Evolutionary conservation across 768 basidiomycete genomes (phyloP), one percentile per base, ranked within the genome.

Genomic region (Lentinula sp.): DNA sequence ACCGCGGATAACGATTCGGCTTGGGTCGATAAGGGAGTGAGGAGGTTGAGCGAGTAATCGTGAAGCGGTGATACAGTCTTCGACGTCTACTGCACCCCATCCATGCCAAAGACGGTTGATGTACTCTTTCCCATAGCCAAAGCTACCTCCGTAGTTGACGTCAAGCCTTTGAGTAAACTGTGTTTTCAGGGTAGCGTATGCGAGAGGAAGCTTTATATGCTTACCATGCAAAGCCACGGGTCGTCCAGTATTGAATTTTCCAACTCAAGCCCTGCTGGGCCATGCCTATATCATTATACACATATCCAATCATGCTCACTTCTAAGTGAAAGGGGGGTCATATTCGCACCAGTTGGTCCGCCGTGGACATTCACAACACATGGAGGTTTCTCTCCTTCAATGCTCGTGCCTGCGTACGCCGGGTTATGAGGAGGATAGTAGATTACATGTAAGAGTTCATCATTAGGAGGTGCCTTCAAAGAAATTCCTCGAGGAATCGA

Each of bases 61-160:
- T 0, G 84, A 81, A 2, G 88, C 83, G n/a, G 73, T 68, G 42
- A 84, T 82, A 61, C 82, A 83, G 67, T 94, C 92, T 18, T 80
- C 73, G 1, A 88, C 80, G 65, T 94, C 92, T 7, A 86, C 81
- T 13, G 91, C 65, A 3, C 91, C 92, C 92, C 92, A 94, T 12
- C 82, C 73, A 5, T 77, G 80, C 42, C 76, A 75, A 3, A 93
- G 82, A 15, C 86, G 80, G 57, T 80, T 78, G 61, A 81, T 82
- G 68, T 90, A 93, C 48, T 76, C 73, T 4, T 87, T 80, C 0
- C 91, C 91, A 66, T 86, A 91, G 0, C 90, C 86, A 4, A 83
- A 83, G 0, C 87, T 89, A 0, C 91, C 92, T 1, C 88, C 81
- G 62, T 91, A 88, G 66, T 93, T 87, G 46, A 93, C 88, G 58